Base-by-base conservation (phyloP, 805 yeast species). In the Pichia kluyveri region DNA sequence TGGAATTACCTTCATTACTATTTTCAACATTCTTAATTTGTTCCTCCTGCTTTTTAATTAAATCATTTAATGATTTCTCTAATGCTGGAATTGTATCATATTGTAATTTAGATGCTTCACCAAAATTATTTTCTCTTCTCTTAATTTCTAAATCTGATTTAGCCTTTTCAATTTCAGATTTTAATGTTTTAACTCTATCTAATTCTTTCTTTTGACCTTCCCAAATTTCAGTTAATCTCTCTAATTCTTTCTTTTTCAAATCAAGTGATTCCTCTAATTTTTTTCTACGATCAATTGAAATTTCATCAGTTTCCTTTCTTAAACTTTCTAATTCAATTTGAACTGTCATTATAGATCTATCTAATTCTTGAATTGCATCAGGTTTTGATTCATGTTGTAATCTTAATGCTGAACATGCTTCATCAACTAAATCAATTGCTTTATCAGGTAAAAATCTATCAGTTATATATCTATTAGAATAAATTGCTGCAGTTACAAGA, bases 371-470 rank as follows among this genome's bases (percentile, higher is more conserved):
- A 46, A 93, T 86, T 2, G 90, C 87, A 60, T 91, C 99, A 0
- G 99, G 99, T 62, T 89, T 90, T 1, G 96, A 88, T 68, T 91
- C 99, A 63, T 93, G 98, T 66, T 91, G 99, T 50, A 91, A 71
- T 54, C 99, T 73, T 50, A 91, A 72, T 0, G 96, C 95, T 4
- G 97, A 93, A 69, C 98, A 90, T 66, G 96, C 77, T 63, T 93
- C 97, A 70, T 91, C 99, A 54, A 91, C 88, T 57, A 91, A 73
- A 67, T 91, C 99, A 50, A 91, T 93, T 1, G 99, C 99, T 23
- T 96, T 87, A 64, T 91, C 99, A 9, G 99, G 99, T 55, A 93
- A 73, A 65, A 90, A 86, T 69, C 99, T 82, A 73, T 90, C 91
- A 14, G 98, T 95, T 56, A 91, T 75, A 62, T 91, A 91, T 56